Percentiles rank a stretch among this genome's conserved stretches.
These are phyloP conservation scores for Pezizomycotina sp. DNA, from an alignment of 2,329 filamentous ascomycete species.

Conservation along the genomic window DNA sequence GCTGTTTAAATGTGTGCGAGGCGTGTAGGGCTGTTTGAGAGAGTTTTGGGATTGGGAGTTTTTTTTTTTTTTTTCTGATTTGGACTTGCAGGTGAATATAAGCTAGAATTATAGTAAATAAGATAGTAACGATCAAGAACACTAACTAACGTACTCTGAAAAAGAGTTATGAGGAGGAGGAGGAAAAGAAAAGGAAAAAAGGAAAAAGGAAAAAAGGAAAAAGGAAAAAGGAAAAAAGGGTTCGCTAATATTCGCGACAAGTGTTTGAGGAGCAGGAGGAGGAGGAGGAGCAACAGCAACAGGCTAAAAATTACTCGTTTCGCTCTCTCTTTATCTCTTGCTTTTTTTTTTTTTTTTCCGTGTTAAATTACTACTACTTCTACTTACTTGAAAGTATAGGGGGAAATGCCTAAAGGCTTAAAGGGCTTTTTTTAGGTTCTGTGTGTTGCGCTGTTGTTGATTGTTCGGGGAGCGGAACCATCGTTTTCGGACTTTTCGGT, in stretches of 20 bases:
- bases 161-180: not conserved
- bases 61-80: not conserved
- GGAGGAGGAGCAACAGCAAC: conserved; percentile 7
- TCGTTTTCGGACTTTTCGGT: too few species aligned
- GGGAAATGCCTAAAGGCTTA: not conserved
- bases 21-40: conserved; percentile 1
- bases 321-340: too few species aligned
- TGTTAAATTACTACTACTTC: too few species aligned
- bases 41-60: not conserved
- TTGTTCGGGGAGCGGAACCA: too few species aligned
- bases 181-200: not conserved
- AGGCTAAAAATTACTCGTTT: too few species aligned
- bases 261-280: not conserved
- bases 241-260: too few species aligned
- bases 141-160: not conserved
- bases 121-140: too few species aligned
- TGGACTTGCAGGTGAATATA: too few species aligned
- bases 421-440: not conserved
- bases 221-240: conserved; percentile 2
- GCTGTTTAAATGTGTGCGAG: conserved; percentile 3
- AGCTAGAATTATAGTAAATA: too few species aligned
- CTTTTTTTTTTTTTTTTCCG: too few species aligned
- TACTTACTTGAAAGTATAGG: too few species aligned
- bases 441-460: too few species aligned
- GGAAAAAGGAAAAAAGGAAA: conserved; percentile 3